These are phyloP conservation scores for Sphagnum tenellum DNA, from an alignment of 225 moss, liverwort and hornwort genomes.

Conservation along the genomic window DNA sequence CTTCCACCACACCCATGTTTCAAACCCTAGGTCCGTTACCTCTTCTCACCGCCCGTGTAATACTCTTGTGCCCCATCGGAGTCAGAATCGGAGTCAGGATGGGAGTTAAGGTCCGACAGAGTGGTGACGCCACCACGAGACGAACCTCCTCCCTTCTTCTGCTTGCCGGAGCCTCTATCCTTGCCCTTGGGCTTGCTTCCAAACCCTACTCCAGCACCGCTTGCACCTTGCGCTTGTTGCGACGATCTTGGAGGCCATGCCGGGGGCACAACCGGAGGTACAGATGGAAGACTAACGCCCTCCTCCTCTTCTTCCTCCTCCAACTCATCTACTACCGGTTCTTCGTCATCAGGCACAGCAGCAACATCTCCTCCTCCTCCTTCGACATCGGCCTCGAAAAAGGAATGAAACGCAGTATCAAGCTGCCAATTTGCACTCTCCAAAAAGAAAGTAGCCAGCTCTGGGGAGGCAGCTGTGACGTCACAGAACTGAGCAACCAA, in stretches of 20 bases:
- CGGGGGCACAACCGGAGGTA: slow-evolving; percentile 10
- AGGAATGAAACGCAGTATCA: slow-evolving; percentile 59
- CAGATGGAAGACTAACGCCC: slow-evolving; percentile 14
- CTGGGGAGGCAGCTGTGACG: slow-evolving; percentile 43
- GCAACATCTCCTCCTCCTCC: slow-evolving; percentile 15
- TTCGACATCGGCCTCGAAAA: slow-evolving; percentile 40
- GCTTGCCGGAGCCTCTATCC: slow-evolving; percentile 38
- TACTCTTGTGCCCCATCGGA: slow-evolving; percentile 86
- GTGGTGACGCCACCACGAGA: slow-evolving; percentile 68
- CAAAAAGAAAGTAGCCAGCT: slow-evolving; percentile 54
- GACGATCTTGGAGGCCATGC: slow-evolving; percentile 19
- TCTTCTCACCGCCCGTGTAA: slow-evolving; percentile 85
- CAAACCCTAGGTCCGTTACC: slow-evolving; percentile 13
- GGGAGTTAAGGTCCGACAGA: slow-evolving; percentile 66
- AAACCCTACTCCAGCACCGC: slow-evolving; percentile 34
- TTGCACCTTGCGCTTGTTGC: slow-evolving; percentile 5
- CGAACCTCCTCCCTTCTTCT: slow-evolving; percentile 14
- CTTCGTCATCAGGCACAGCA: neutral
- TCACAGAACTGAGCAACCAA: slow-evolving; percentile 48
- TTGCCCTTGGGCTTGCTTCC: slow-evolving; percentile 19
- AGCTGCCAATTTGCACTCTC: slow-evolving; percentile 64
- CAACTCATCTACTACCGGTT: slow-evolving; percentile 8
- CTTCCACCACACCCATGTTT: no score
- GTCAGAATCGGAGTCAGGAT: slow-evolving; percentile 70
- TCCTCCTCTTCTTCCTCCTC: slow-evolving; percentile 17